Conservation (phyloP, 2,329 filamentous ascomycete species). For the Microdochium nivale region DNA sequence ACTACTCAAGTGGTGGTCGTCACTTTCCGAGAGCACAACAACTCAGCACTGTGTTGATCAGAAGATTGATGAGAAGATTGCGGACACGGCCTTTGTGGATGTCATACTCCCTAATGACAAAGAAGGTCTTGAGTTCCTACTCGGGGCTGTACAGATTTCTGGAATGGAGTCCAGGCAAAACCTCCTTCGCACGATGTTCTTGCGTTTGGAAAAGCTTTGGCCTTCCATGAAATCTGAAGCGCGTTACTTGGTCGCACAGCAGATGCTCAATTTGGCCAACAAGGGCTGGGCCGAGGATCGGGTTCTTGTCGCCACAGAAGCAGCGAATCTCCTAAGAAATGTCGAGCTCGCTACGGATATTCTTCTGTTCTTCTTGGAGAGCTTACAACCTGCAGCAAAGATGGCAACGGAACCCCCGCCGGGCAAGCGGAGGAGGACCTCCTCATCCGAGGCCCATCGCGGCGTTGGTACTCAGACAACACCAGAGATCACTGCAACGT, state of each 20-base stretch:
- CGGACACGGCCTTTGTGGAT: conserved; percentile 38
- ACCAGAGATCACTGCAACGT: conserved; percentile 54
- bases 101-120: conserved; percentile 45
- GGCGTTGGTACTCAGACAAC: conserved; percentile 53
- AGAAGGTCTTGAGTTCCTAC: conserved; percentile 41
- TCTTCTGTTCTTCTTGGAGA: conserved; percentile 63
- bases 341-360: conserved; percentile 67
- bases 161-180: conserved; percentile 33
- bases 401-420: conserved; percentile 64
- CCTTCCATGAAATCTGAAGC: conserved; percentile 56
- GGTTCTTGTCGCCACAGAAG: conserved; percentile 43
- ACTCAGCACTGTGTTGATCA: conserved; percentile 35
- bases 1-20: conserved; percentile 60
- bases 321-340: conserved; percentile 63
- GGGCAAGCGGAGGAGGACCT: conserved; percentile 72
- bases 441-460: conserved; percentile 57
- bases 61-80: conserved; percentile 29
- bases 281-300: conserved; percentile 25
- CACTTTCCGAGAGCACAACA: conserved; percentile 42
- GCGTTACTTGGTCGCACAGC: conserved; percentile 50
- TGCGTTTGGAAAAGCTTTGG: conserved; percentile 66
- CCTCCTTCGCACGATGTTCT: conserved; percentile 59
- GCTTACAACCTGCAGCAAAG: conserved; percentile 64
- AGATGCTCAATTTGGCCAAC: conserved; percentile 54
- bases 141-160: conserved; percentile 35